These are phyloP conservation scores for Bipolaris victoriae DNA, from an alignment of 2,329 filamentous ascomycete genomes.

Conservation along the genomic window DNA sequence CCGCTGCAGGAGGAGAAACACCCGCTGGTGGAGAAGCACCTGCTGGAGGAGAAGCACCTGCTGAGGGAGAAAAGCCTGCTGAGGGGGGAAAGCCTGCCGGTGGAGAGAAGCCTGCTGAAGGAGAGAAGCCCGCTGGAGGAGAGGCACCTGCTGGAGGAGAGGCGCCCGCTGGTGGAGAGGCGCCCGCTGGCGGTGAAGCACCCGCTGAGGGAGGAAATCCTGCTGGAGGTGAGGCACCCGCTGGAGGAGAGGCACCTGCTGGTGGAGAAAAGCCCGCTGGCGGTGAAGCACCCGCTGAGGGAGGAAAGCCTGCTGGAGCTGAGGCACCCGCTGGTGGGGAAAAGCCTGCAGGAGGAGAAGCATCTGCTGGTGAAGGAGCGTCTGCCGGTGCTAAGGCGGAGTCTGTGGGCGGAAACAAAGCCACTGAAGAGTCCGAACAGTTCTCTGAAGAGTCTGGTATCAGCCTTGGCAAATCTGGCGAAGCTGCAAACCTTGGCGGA, in stretches of 20 bases:
- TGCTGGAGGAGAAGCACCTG: background rate
- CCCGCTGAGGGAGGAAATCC: background rate
- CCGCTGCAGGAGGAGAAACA: no score
- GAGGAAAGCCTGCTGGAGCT: conserved; percentile 11
- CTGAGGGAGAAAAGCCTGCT: no score
- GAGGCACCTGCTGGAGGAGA: no score
- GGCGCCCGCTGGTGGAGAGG: conserved; percentile 1
- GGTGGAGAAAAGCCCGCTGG: no score
- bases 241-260: no score
- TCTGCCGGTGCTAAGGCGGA: conserved; percentile 21
- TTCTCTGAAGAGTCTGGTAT: conserved; percentile 41
- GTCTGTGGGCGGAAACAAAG: conserved; percentile 33
- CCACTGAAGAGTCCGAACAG: conserved; percentile 38
- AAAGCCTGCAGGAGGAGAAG: conserved; percentile 2
- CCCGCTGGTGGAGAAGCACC: background rate
- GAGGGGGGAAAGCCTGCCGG: no score
- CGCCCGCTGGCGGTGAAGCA: no score
- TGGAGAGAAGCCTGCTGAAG: no score
- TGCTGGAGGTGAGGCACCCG: background rate
- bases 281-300: conserved; percentile 7
- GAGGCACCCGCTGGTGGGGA: no score
- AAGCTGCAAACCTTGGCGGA: conserved; percentile 39
- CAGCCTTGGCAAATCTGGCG: conserved; percentile 31
- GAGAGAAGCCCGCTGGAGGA: conserved; percentile 3
- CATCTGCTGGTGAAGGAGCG: conserved; percentile 6